These are phyloP conservation scores for Chlamydomonas eustigma DNA, from an alignment of 139 green algal genomes.

Conservation along the genomic window DNA sequence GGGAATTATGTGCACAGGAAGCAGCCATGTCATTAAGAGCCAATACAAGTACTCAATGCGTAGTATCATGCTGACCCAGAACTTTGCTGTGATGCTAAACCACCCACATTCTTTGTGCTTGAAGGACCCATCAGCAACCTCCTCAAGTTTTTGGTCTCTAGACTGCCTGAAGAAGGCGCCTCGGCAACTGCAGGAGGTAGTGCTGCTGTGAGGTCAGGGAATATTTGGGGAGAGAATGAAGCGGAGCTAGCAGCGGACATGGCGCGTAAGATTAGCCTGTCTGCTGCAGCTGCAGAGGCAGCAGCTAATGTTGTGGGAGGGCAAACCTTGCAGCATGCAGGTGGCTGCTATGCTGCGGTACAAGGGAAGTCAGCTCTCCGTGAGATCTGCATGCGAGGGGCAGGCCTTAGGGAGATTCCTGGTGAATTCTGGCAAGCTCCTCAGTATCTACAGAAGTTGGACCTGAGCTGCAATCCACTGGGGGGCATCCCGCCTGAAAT, in stretches of 20 bases:
- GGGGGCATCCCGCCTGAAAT: slow-evolving; percentile 13
- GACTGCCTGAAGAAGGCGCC: slow-evolving; percentile 12
- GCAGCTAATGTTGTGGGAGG: too few species aligned
- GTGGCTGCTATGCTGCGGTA: too few species aligned
- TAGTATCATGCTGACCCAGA: too few species aligned
- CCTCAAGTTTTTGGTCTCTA: slow-evolving; percentile 33
- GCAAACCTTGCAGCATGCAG: too few species aligned
- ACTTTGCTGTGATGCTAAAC: background rate
- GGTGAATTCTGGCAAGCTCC: background rate
- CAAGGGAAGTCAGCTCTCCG: too few species aligned
- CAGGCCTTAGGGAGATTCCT: background rate
- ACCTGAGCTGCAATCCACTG: slow-evolving; percentile 38
- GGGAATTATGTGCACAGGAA: background rate
- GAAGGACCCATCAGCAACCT: slow-evolving; percentile 35
- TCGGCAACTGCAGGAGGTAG: too few species aligned
- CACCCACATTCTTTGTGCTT: background rate
- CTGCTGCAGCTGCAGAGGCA: background rate
- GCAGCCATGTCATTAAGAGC: too few species aligned
- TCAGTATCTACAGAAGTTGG: slow-evolving; percentile 31
- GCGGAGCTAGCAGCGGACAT: slow-evolving; percentile 15
- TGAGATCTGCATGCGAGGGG: background rate
- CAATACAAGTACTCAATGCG: too few species aligned
- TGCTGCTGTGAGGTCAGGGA: slow-evolving; percentile 9
- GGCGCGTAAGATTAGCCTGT: slow-evolving; percentile 19
- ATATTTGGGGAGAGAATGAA: slow-evolving; percentile 26